Evolutionary conservation across 2,329 filamentous ascomycete genomes (phyloP).

Genomic region (Tolypocladium inflatum): DNA sequence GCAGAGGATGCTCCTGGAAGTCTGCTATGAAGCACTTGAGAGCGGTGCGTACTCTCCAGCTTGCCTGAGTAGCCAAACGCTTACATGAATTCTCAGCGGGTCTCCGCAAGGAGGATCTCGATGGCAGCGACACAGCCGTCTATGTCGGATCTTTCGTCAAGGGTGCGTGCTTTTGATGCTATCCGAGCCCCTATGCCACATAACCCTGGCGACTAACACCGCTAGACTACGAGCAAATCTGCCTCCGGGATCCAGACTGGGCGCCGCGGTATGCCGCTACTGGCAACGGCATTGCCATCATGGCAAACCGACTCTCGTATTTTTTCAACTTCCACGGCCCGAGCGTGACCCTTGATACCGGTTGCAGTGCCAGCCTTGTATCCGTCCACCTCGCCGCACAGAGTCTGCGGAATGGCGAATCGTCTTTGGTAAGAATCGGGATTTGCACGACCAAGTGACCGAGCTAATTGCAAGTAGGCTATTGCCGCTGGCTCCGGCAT

Average conservation of each 20-base stretch:
- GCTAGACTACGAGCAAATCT: conserved; percentile 39
- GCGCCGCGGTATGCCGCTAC: conserved; percentile 43
- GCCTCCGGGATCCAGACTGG: conserved; percentile 38
- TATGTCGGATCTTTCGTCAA: conserved; percentile 43
- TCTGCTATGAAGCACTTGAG: conserved; percentile 40
- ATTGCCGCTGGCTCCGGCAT: conserved; percentile 42
- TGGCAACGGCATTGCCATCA: conserved; percentile 41
- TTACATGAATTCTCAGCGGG: conserved; percentile 23
- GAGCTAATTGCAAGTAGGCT: conserved; percentile 17
- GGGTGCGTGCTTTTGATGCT: conserved; percentile 17
- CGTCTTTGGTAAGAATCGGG: conserved; percentile 22
- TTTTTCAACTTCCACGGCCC: conserved; percentile 45
- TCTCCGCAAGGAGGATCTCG: conserved; percentile 30
- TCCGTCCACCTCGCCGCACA: conserved; percentile 44
- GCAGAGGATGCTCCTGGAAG: conserved; percentile 41
- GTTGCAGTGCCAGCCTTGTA: conserved; percentile 46
- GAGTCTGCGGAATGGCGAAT: conserved; percentile 35
- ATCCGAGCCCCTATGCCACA: not conserved
- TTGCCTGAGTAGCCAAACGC: not conserved
- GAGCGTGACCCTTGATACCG: conserved; percentile 49
- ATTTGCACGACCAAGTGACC: not conserved
- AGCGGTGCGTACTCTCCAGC: conserved; percentile 25
- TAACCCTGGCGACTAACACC: not conserved
- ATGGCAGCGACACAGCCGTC: conserved; percentile 34
- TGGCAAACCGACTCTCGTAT: conserved; percentile 47